A percentile compares a stretch with the other conserved stretches of the same genome.
phyloP scores from a whole-genome alignment of 352 stramenopile genomes.

The Phytophthora vignae region DNA sequence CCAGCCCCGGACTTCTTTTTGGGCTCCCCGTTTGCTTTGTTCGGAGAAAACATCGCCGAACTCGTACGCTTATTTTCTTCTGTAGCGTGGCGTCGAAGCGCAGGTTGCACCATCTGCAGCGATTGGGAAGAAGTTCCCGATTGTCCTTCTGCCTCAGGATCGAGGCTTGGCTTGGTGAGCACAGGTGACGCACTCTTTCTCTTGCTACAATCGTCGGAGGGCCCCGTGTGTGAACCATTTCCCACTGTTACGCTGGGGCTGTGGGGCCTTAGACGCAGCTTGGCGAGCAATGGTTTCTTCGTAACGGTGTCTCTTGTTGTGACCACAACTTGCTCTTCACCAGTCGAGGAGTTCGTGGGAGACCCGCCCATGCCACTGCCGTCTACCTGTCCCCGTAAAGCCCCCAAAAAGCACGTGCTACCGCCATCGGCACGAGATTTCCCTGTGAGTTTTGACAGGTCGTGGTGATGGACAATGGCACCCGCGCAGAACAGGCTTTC shows the following conservation, averaged over 20 bases:
- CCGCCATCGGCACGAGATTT: background rate
- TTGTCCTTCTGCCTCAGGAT: background rate
- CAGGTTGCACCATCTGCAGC: slow-evolving; percentile 22
- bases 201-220: slow-evolving; percentile 1
- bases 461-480: slow-evolving; percentile 54
- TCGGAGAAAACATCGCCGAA: slow-evolving; percentile 8
- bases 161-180: slow-evolving; percentile 9
- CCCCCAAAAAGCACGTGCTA: slow-evolving; percentile 22
- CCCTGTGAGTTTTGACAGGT: slow-evolving; percentile 17
- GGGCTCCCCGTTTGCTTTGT: slow-evolving; percentile 18
- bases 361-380: background rate
- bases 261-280: slow-evolving; percentile 62
- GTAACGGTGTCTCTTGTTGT: slow-evolving; percentile 18
- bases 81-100: slow-evolving; percentile 6
- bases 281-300: slow-evolving; percentile 59
- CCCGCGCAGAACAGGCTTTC: slow-evolving; percentile 73
- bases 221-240: background rate
- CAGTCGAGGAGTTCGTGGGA: background rate
- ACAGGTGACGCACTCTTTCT: slow-evolving; percentile 19
- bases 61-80: slow-evolving; percentile 23
- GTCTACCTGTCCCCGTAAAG: slow-evolving; percentile 17
- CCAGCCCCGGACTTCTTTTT: slow-evolving; percentile 29
- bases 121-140: slow-evolving; percentile 4
- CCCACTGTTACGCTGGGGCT: slow-evolving; percentile 40
- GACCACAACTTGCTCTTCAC: slow-evolving; percentile 12